Base-by-base conservation (phyloP, 768 basidiomycete species). In the Rhizopogon roseolus region DNA sequence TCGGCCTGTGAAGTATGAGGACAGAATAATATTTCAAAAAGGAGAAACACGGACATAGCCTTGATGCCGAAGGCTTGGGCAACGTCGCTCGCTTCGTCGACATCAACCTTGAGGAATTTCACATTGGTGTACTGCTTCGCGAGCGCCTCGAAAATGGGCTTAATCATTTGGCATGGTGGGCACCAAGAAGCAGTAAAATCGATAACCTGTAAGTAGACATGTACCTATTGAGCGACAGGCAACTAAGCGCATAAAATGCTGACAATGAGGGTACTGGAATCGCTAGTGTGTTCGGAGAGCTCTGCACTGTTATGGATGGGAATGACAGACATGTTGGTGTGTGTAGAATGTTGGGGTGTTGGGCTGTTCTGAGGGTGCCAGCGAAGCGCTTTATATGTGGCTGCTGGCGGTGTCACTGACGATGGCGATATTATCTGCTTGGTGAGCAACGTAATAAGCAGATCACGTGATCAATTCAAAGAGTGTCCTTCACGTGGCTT, bases 61-160 rank as follows among this genome's bases (percentile, higher is more conserved):
- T 81, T 71, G 55, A 94, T 76, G 4, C 68, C 69, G 64, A 90
- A 90, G 40, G 70, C 48, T 29, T 72, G 62, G 7, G 91, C 83
- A 27, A 93, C 84, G 41, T 91, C 90, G 58, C 60, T 68, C 17
- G 82, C 79, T 60, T 92, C 90, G 7, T 29, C 29, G 16, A 90
- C 84, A 61, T 91, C 89, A 60, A 85, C 88, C 65, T 93, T 93
- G 62, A 93, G 65, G 71, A 94, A 94, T 68, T 89, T 89, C 54
- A 86, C 90, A 48, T 77, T 75, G 22, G 71, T 72, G 64, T 88
- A 84, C 60, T 88, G 72, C 61, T 82, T 85, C 6, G 89, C 78
- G 2, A 93, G 72, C 0, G 78, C 71, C 60, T 91, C 89, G 56
- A 79, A 93, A 0, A 76, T 70, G 2, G 92, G 91, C 3, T 90